Conservation (phyloP, 768 basidiomycete species). For the Saitozyma podzolica region DNA sequence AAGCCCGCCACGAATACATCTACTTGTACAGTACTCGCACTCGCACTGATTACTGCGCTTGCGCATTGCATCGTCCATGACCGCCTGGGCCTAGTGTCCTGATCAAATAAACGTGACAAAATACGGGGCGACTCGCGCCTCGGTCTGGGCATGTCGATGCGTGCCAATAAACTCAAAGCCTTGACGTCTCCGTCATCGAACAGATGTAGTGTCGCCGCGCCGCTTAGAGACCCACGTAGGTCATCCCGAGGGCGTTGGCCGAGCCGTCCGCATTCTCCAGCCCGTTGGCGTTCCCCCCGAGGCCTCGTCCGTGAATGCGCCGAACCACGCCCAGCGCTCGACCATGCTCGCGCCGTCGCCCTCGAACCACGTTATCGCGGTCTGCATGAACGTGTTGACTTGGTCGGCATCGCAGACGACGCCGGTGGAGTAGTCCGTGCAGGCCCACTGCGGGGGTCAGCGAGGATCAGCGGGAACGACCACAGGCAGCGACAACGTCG, state of each 20-base stretch:
- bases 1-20: too few relatives aligned
- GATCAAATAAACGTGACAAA: too few relatives aligned
- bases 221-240: constrained; percentile 10
- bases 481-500: not conserved
- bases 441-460: constrained; percentile 26
- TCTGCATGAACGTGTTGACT: constrained; percentile 35
- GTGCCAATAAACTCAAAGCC: too few relatives aligned
- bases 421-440: constrained; percentile 30
- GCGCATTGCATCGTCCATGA: too few relatives aligned
- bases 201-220: too few relatives aligned
- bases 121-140: too few relatives aligned
- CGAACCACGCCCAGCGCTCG: constrained; percentile 43
- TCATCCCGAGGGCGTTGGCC: constrained; percentile 14
- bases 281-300: constrained; percentile 18
- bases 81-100: too few relatives aligned
- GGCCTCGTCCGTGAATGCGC: constrained; percentile 26
- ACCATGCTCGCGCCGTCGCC: constrained; percentile 26
- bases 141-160: too few relatives aligned
- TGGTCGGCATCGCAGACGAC: constrained; percentile 23
- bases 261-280: constrained; percentile 30
- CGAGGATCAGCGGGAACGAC: constrained; percentile 5
- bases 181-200: too few relatives aligned
- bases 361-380: constrained; percentile 27
- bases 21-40: too few relatives aligned
- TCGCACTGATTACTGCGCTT: too few relatives aligned